Evolutionary conservation across 2,329 filamentous ascomycete species (phyloP).

Genomic region (Aspergillus ochraceoroseus): DNA sequence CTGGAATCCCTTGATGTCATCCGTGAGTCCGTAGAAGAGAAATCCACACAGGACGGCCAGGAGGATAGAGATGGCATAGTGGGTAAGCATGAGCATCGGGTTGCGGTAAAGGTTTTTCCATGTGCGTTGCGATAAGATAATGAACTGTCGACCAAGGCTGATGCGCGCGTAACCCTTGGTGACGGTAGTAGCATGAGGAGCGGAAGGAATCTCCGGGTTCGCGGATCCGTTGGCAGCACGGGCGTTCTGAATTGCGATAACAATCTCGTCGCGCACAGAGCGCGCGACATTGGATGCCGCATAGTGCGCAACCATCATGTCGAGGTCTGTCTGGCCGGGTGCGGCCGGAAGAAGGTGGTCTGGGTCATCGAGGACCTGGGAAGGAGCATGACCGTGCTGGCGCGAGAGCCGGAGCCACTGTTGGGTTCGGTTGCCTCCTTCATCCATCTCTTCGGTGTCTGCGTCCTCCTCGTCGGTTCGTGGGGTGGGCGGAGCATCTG

Average conservation of each 20-base stretch:
- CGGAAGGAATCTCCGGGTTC: constrained; percentile 52
- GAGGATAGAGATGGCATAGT: constrained; percentile 94
- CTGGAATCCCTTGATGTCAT: constrained; percentile 96
- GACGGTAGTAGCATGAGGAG: constrained; percentile 51
- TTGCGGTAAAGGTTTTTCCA: constrained; percentile 98
- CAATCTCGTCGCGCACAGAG: constrained; percentile 72
- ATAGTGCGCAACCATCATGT: constrained; percentile 73
- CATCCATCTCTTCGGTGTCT: constrained; percentile 46
- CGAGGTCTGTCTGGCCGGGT: constrained; percentile 67
- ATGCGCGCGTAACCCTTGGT: constrained; percentile 79
- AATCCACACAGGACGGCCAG: constrained; percentile 91
- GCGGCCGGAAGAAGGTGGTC: constrained; percentile 57
- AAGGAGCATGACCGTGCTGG: constrained; percentile 51
- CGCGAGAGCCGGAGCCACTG: constrained; percentile 58
- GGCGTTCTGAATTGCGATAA: constrained; percentile 60
- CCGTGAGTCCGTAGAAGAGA: constrained; percentile 91
- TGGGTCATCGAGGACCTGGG: constrained; percentile 65
- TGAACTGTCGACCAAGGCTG: constrained; percentile 73
- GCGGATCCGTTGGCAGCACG: constrained; percentile 62
- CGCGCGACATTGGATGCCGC: constrained; percentile 70
- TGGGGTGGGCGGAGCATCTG: constrained; percentile 54
- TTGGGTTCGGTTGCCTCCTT: constrained; percentile 43
- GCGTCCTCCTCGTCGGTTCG: constrained; percentile 59
- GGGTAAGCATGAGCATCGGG: constrained; percentile 95
- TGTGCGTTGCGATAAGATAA: constrained; percentile 82